These are phyloP conservation scores for Durio zibethinus DNA, from an alignment of 345 rosid species.

Conservation along the genomic window DNA sequence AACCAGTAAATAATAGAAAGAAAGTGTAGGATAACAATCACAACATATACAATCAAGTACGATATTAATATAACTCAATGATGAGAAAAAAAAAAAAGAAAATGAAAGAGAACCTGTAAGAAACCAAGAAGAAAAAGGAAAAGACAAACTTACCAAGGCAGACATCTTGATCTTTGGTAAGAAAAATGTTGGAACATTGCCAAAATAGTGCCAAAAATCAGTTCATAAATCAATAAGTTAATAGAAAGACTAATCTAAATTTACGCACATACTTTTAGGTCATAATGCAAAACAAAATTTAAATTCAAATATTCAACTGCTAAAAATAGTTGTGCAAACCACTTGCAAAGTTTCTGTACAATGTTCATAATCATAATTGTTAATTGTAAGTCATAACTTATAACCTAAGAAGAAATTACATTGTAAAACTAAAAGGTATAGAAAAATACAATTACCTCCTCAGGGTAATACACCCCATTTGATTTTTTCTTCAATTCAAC, in stretches of 20 bases:
- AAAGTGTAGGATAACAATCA: not conserved
- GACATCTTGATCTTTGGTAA: constrained; percentile 92
- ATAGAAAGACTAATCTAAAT: constrained; percentile 15
- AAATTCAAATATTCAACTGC: constrained; percentile 96
- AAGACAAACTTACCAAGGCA: constrained; percentile 67
- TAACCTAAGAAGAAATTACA: constrained; percentile 5
- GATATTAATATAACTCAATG: constrained; percentile 2
- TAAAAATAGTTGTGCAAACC: constrained; percentile 84
- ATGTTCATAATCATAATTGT: constrained; percentile 8
- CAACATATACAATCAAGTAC: not conserved
- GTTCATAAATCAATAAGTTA: constrained; percentile 22
- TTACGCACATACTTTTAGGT: constrained; percentile 61
- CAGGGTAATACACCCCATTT: constrained; percentile 83
- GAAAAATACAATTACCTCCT: constrained; percentile 50
- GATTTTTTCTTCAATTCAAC: constrained; percentile 94
- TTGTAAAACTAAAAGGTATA: not conserved
- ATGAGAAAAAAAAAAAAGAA: not conserved
- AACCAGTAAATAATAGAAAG: constrained; percentile 26
- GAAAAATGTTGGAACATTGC: constrained; percentile 97
- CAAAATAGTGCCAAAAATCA: constrained; percentile 27
- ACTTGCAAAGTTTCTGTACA: constrained; percentile 89
- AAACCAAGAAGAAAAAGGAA: not conserved
- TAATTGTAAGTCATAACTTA: constrained; percentile 15
- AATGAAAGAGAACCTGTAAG: not conserved
- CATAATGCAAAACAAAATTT: constrained; percentile 93